A percentile compares a stretch with the other conserved stretches of the same genome.
Conservation (phyloP, 805 yeast genomes). For the Cyberlindnera xylosilytica region DNA sequence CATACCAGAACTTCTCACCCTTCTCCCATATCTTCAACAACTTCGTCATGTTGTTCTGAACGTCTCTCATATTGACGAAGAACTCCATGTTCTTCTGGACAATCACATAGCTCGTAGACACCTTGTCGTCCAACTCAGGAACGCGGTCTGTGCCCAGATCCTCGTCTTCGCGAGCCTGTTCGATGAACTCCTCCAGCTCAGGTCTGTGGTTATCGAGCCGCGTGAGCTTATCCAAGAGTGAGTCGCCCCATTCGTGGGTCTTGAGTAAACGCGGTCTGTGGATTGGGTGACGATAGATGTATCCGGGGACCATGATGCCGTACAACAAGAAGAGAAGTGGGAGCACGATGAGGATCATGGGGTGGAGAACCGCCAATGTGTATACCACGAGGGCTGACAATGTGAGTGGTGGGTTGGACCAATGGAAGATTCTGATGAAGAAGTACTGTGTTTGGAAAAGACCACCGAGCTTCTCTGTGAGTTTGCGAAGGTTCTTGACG, state of each 20-base stretch:
- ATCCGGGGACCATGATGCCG: constrained; percentile 69
- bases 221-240: constrained; percentile 42
- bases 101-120: constrained; percentile 18
- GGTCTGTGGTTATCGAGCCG: constrained; percentile 33
- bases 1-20: constrained; percentile 53
- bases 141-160: constrained; percentile 16
- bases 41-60: constrained; percentile 62
- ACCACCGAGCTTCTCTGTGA: constrained; percentile 53
- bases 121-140: constrained; percentile 25
- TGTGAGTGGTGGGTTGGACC: constrained; percentile 76
- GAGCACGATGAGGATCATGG: constrained; percentile 59
- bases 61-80: constrained; percentile 62
- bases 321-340: constrained; percentile 57
- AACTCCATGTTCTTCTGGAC: constrained; percentile 38
- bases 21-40: constrained; percentile 47
- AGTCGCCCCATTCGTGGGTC: constrained; percentile 50
- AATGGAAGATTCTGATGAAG: constrained; percentile 55
- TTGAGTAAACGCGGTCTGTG: constrained; percentile 41
- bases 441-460: constrained; percentile 63
- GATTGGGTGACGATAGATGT: constrained; percentile 63
- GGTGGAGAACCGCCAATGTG: constrained; percentile 68
- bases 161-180: constrained; percentile 8
- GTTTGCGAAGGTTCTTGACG: constrained; percentile 52
- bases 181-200: constrained; percentile 15
- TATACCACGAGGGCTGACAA: constrained; percentile 54